A percentile compares a stretch with the other conserved stretches of the same genome.
Evolutionary conservation across 2,329 filamentous ascomycete species (phyloP).

Genomic region (Ceratocystis destructans): DNA sequence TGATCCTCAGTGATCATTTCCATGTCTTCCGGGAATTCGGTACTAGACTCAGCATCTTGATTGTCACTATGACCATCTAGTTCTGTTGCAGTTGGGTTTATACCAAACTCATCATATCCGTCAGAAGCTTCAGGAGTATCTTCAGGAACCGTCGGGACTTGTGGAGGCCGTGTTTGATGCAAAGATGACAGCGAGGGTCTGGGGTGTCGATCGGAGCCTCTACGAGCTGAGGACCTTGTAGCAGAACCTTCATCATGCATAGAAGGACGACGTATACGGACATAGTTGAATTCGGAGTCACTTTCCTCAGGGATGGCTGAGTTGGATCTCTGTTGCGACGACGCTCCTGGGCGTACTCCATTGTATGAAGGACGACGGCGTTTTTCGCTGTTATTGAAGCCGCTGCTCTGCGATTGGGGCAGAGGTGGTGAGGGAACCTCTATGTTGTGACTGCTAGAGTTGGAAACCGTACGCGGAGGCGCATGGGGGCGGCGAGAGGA

Average conservation of each 20-base stretch:
- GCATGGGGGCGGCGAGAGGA: constrained; percentile 9
- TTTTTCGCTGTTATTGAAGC: constrained; percentile 5
- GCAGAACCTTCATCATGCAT: constrained; percentile 6
- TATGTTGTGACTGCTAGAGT: constrained; percentile 1
- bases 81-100: constrained; percentile 4
- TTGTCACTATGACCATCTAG: constrained; percentile 7
- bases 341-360: constrained; percentile 3
- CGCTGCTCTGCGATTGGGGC: not conserved
- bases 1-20: constrained; percentile 3
- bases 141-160: constrained; percentile 4
- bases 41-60: not conserved
- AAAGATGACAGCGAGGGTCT: not conserved
- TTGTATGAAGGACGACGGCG: constrained; percentile 12
- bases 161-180: not conserved
- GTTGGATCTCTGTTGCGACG: constrained; percentile 11
- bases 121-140: not conserved
- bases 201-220: not conserved
- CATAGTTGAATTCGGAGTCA: not conserved
- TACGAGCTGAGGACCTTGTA: not conserved
- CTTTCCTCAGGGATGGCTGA: constrained; percentile 12
- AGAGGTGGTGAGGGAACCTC: constrained; percentile 1
- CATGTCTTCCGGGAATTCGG: constrained; percentile 12
- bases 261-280: not conserved
- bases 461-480: constrained; percentile 6
- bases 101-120: constrained; percentile 1